Evolutionary conservation across 2,329 filamentous ascomycete genomes (phyloP).

Genomic region (Fusarium veterinarium): DNA sequence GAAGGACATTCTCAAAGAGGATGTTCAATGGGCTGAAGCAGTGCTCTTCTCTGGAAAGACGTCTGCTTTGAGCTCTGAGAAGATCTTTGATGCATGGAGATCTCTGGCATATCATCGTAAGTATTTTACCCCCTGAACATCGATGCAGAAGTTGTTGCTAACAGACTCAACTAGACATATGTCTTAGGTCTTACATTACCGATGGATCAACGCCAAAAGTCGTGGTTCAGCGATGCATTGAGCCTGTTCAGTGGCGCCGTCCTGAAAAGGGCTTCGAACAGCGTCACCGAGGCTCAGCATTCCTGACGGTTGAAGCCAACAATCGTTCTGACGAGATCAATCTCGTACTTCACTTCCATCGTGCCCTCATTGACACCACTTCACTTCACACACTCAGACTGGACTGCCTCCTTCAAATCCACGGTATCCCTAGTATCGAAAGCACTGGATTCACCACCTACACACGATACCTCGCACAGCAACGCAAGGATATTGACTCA

Average conservation of each 20-base stretch:
- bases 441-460: constrained; percentile 3
- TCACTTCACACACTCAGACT: constrained; percentile 5
- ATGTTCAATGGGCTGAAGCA: constrained; percentile 18
- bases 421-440: constrained; percentile 8
- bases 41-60: constrained; percentile 4
- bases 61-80: neutral
- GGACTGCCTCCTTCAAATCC: neutral
- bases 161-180: neutral
- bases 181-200: constrained; percentile 3
- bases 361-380: neutral
- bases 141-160: neutral
- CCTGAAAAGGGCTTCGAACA: neutral
- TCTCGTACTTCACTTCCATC: constrained; percentile 9
- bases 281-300: neutral
- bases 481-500: neutral
- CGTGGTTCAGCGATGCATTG: neutral
- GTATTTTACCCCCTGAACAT: neutral
- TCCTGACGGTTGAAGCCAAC: neutral
- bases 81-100: constrained; percentile 2
- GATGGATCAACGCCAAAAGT: neutral
- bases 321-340: neutral
- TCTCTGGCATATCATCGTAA: constrained; percentile 6
- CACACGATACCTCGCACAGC: neutral
- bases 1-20: constrained; percentile 8
- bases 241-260: constrained; percentile 4